Conservation (phyloP, 352 stramenopile genomes). For the Phytopythium delawarense region DNA sequence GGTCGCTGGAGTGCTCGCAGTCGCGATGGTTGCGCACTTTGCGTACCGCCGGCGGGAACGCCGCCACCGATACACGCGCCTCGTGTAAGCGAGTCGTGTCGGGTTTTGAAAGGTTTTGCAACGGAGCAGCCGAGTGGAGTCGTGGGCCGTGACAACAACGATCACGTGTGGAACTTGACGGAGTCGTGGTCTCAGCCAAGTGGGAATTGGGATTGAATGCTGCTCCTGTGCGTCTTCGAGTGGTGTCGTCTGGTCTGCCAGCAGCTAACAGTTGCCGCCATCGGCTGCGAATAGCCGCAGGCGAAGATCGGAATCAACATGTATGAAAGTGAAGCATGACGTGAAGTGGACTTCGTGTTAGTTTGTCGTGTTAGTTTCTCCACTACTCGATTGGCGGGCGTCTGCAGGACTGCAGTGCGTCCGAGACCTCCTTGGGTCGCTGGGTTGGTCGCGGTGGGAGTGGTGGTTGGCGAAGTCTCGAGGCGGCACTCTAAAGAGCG, state of each 20-base stretch:
- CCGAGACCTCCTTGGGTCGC: background rate
- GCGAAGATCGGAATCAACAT: no score
- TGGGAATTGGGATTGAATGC: no score
- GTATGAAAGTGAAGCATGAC: no score
- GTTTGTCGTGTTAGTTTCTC: no score
- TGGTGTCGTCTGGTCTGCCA: no score
- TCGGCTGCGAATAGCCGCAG: no score
- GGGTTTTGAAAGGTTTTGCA: background rate
- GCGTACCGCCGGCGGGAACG: conserved; percentile 1
- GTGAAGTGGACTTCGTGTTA: no score
- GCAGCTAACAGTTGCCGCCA: no score
- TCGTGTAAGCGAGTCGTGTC: background rate
- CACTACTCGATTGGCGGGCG: no score
- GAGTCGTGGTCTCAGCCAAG: no score
- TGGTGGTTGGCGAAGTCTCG: background rate
- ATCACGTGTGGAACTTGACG: background rate
- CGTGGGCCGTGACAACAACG: background rate
- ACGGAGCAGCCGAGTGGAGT: background rate
- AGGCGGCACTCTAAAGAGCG: background rate
- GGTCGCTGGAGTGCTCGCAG: background rate
- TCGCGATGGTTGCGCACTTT: background rate
- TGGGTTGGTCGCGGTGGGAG: background rate
- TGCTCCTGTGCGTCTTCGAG: no score
- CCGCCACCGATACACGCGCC: conserved; percentile 5
- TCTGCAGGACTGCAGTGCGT: no score